Percentiles rank a stretch among this genome's conserved stretches.
These are phyloP conservation scores for Nicotiana obtusifolia DNA, from an alignment of 257 asterid genomes.

Conservation along the genomic window DNA sequence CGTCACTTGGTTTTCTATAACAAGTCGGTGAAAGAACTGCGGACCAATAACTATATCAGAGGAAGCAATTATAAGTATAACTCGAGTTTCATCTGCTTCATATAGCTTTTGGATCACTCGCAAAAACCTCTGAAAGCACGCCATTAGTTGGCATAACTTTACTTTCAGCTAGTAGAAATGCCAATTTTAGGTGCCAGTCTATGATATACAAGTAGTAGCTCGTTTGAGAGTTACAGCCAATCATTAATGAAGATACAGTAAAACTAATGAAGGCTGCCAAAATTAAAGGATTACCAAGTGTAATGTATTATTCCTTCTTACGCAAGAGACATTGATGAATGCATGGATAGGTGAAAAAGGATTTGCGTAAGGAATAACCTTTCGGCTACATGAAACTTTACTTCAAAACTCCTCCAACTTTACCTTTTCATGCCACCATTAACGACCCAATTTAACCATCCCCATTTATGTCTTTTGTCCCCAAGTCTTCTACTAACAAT, in stretches of 20 bases:
- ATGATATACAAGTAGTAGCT: too few species aligned
- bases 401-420: constrained; percentile 36
- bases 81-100: too few species aligned
- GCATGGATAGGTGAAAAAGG: not conserved
- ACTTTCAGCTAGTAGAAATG: too few species aligned
- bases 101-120: too few species aligned
- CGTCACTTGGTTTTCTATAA: too few species aligned
- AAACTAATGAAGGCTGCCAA: not conserved
- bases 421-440: constrained; percentile 27
- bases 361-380: constrained; percentile 17
- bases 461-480: constrained; percentile 9
- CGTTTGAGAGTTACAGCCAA: not conserved
- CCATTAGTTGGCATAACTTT: too few species aligned
- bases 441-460: constrained; percentile 16
- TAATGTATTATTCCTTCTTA: not conserved
- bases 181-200: too few species aligned
- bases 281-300: not conserved
- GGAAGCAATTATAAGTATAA: too few species aligned
- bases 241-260: not conserved
- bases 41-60: too few species aligned
- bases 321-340: not conserved
- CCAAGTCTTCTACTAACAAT: not conserved
- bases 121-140: too few species aligned
- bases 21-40: too few species aligned
- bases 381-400: constrained; percentile 43